These are phyloP conservation scores for Climacium dendroides DNA, from an alignment of 225 moss, liverwort and hornwort species.

Conservation along the genomic window DNA sequence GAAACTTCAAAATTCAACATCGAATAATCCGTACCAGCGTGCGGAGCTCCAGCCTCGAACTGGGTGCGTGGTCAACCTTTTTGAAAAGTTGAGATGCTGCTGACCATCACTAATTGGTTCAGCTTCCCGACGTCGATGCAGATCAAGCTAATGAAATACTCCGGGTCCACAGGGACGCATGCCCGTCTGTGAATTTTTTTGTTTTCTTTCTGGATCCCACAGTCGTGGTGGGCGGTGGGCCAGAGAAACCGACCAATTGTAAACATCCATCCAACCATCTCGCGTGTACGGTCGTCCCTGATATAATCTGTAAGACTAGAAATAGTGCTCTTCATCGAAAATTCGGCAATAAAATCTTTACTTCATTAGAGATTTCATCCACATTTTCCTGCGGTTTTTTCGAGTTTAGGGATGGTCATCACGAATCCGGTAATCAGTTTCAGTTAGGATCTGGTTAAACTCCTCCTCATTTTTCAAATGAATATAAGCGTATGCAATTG, in stretches of 20 bases:
- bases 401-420: no score
- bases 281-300: not conserved
- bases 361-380: no score
- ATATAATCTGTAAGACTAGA: no score
- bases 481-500: not conserved
- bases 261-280: not conserved
- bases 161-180: not conserved
- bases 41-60: not conserved
- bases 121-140: no score
- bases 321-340: no score
- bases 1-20: no score
- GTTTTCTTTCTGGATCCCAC: no score
- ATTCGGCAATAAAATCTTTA: not conserved
- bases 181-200: not conserved
- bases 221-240: not conserved
- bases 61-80: not conserved
- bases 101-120: not conserved
- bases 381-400: not conserved
- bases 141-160: not conserved
- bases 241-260: not conserved
- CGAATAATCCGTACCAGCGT: not conserved
- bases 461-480: not conserved
- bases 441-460: no score
- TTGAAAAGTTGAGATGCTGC: not conserved
- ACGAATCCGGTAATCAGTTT: not conserved